These are phyloP conservation scores for Ogataea populi-albae DNA, from an alignment of 805 yeast species.

Conservation along the genomic window DNA sequence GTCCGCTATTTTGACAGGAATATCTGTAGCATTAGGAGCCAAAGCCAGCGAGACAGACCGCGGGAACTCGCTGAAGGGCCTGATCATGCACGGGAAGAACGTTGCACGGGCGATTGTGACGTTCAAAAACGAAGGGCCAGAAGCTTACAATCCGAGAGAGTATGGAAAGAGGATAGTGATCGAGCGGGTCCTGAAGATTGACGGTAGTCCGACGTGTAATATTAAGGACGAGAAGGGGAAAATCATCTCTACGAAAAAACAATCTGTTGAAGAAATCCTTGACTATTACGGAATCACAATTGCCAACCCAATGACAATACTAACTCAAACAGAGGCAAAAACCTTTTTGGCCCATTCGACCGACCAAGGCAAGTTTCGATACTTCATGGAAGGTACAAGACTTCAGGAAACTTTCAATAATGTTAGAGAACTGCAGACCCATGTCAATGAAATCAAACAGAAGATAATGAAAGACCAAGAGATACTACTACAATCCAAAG, in stretches of 20 bases:
- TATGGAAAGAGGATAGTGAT: slow-evolving; percentile 70
- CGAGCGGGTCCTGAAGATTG: slow-evolving; percentile 60
- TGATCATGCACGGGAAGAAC: slow-evolving; percentile 74
- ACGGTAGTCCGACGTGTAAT: slow-evolving; percentile 51
- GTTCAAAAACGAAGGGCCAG: slow-evolving; percentile 62
- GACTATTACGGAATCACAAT: slow-evolving; percentile 73
- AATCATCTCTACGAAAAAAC: slow-evolving; percentile 57
- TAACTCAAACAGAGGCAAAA: slow-evolving; percentile 92
- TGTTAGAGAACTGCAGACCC: slow-evolving; percentile 40
- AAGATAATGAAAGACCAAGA: slow-evolving; percentile 37
- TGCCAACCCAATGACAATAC: slow-evolving; percentile 86
- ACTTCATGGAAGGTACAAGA: slow-evolving; percentile 78
- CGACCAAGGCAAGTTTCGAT: slow-evolving; percentile 66
- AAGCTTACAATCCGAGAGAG: slow-evolving; percentile 57
- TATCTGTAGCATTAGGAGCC: slow-evolving; percentile 84
- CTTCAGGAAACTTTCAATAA: slow-evolving; percentile 63
- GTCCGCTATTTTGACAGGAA: slow-evolving; percentile 82
- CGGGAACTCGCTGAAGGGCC: slow-evolving; percentile 64
- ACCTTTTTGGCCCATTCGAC: slow-evolving; percentile 79
- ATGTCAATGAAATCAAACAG: slow-evolving; percentile 40
- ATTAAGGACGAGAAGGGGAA: slow-evolving; percentile 52
- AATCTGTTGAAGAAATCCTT: slow-evolving; percentile 64
- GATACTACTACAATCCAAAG: slow-evolving; percentile 32
- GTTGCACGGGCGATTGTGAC: slow-evolving; percentile 66
- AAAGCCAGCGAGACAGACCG: slow-evolving; percentile 85